These are phyloP conservation scores for Lathyrus tuberosus DNA, from an alignment of 306 rosid species.

Conservation along the genomic window DNA sequence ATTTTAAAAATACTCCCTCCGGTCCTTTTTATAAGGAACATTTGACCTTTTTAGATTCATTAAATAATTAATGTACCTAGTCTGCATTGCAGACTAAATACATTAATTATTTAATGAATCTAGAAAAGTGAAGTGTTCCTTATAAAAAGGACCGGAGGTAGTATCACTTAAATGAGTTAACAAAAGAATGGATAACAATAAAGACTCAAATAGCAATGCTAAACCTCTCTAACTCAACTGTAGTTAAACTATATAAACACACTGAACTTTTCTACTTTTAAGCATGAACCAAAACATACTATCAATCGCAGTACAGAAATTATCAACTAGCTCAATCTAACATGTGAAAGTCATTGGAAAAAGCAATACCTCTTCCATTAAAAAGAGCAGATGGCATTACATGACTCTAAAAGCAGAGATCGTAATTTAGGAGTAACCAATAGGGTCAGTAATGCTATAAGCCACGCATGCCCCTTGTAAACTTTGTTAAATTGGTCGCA, in stretches of 20 bases:
- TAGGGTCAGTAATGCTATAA: not conserved
- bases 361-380: not conserved
- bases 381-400: not conserved
- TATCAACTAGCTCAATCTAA: not conserved
- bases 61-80: no score
- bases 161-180: constrained; percentile 8
- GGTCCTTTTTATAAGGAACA: no score
- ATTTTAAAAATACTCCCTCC: no score
- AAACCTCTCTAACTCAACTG: constrained; percentile 6
- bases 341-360: constrained; percentile 4
- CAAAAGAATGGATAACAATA: not conserved
- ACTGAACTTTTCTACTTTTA: not conserved
- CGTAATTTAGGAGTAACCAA: not conserved
- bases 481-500: not conserved
- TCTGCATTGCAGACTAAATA: no score
- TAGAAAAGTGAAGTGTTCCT: no score
- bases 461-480: constrained; percentile 15
- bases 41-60: no score
- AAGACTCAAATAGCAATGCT: constrained; percentile 2
- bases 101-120: no score
- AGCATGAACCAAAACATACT: not conserved
- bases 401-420: constrained; percentile 10
- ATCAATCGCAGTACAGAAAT: constrained; percentile 11
- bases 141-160: no score
- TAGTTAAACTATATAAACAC: not conserved